Base-by-base conservation (phyloP, 2,329 filamentous ascomycete species). In the Coniochaeta pulveracea region DNA sequence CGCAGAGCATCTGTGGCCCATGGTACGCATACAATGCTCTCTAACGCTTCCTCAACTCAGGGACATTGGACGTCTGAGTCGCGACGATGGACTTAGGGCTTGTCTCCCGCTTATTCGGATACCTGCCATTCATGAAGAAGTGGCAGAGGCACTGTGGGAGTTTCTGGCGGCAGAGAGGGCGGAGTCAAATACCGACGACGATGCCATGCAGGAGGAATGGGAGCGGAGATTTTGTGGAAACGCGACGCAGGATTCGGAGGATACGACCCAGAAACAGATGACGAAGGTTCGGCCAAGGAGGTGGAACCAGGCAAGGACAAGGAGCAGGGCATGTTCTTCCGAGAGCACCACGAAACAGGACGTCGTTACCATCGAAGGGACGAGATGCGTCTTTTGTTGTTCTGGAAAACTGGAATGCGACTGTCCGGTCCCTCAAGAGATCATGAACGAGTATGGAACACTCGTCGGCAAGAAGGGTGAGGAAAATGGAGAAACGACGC, bases 101-200 rank as follows among this genome's bases (percentile, higher is more conserved):
- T 48, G 46, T 36, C 28, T 34, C 8, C 34, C 36, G 17, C 40
- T 50, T n/a, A 28, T 50, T 14, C 39, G 39, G 8, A 40, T 42
- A 14, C 47, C 48, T 6, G 43, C 42, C 19, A 39, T 49, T 22
- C 36, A 45, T 33, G 43, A 47, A 17, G 41, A 48, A 37, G 42
- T 49, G 6, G 42, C 38, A 19, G 25, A 26, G 11, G 37, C 34
- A 7, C 33, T 50, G 10, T 50, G 45, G 45, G 27, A 35, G 29
- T 17, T 29, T 15, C 43, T 45, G 9, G 38, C 35, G 26, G 18
- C 18, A 10, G 5, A 3, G 4, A 14, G 15, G 18, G 28, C 18
- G 10, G 16, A 12, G 19, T 4, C 11, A 5, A 3, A 22, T 14
- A 19, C 18, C 10, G 28, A 21, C n/a, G 28, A 31, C 3, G n/a